These are phyloP conservation scores for Tuctoria greenei DNA, from an alignment of 176 grass and related monocot genomes.

Conservation along the genomic window DNA sequence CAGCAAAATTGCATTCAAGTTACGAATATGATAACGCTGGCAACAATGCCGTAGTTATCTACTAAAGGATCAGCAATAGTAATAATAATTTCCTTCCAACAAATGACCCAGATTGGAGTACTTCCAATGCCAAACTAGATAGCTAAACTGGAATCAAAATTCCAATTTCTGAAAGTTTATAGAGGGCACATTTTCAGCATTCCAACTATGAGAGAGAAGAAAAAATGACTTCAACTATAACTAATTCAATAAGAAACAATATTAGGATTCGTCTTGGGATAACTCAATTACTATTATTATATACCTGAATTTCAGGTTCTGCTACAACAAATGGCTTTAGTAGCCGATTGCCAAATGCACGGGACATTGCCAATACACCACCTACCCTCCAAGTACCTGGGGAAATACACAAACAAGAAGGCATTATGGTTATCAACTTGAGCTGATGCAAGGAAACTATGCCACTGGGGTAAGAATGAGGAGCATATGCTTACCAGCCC, in stretches of 20 bases:
- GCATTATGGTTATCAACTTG: constrained; percentile 17
- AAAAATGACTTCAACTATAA: background rate
- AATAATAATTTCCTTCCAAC: background rate
- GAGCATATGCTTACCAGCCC: constrained; percentile 68
- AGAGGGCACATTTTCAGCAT: background rate
- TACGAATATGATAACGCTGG: background rate
- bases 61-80: background rate
- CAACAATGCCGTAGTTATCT: background rate
- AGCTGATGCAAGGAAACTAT: constrained; percentile 7
- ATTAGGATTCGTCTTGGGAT: background rate
- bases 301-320: constrained; percentile 92
- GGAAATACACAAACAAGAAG: constrained; percentile 37
- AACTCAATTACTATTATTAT: constrained; percentile 26
- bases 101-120: background rate
- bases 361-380: constrained; percentile 88
- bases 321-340: constrained; percentile 80
- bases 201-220: background rate
- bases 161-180: background rate
- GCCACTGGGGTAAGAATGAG: background rate
- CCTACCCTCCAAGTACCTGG: constrained; percentile 93
- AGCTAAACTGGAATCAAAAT: constrained; percentile 9
- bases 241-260: background rate
- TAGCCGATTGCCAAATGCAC: constrained; percentile 88
- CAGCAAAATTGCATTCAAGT: background rate
- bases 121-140: constrained; percentile 1